phyloP scores from a whole-genome alignment of 805 yeast species.

The Kodamaea leandrae region DNA sequence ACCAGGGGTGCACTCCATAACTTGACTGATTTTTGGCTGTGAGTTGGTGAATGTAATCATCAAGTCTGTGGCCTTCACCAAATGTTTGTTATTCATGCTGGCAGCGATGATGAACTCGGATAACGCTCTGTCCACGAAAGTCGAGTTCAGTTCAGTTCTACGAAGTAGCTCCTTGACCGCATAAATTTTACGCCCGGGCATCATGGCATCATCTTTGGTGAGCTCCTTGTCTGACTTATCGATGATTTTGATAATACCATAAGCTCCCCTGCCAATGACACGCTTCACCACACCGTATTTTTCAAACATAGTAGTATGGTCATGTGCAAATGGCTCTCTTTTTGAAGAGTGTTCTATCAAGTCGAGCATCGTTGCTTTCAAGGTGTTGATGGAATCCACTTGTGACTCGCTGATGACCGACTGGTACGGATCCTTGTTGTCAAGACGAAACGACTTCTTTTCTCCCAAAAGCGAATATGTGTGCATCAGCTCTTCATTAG shows the following conservation, averaged over 20 bases:
- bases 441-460: slow-evolving; percentile 5
- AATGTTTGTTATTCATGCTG: slow-evolving; percentile 70
- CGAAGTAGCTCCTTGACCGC: slow-evolving; percentile 36
- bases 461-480: slow-evolving; percentile 30
- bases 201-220: slow-evolving; percentile 1
- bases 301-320: slow-evolving; percentile 26
- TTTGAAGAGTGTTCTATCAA: slow-evolving; percentile 14
- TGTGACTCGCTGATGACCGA: slow-evolving; percentile 33
- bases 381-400: slow-evolving; percentile 20
- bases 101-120: slow-evolving; percentile 89
- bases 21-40: slow-evolving; percentile 25
- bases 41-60: slow-evolving; percentile 39
- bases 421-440: slow-evolving; percentile 17
- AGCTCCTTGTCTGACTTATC: slow-evolving; percentile 7
- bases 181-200: slow-evolving; percentile 14
- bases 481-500: slow-evolving; percentile 33
- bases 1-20: slow-evolving; percentile 39
- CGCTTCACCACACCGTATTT: slow-evolving; percentile 35
- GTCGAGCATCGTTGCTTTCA: slow-evolving; percentile 18
- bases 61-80: slow-evolving; percentile 74
- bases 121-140: slow-evolving; percentile 69
- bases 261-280: slow-evolving; percentile 45
- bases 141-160: slow-evolving; percentile 30
- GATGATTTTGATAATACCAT: slow-evolving; percentile 46
- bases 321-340: slow-evolving; percentile 11